Percentiles rank a stretch among this genome's conserved stretches.
Evolutionary conservation across 2,329 filamentous ascomycete species (phyloP).

Genomic region (Venturia nashicola): DNA sequence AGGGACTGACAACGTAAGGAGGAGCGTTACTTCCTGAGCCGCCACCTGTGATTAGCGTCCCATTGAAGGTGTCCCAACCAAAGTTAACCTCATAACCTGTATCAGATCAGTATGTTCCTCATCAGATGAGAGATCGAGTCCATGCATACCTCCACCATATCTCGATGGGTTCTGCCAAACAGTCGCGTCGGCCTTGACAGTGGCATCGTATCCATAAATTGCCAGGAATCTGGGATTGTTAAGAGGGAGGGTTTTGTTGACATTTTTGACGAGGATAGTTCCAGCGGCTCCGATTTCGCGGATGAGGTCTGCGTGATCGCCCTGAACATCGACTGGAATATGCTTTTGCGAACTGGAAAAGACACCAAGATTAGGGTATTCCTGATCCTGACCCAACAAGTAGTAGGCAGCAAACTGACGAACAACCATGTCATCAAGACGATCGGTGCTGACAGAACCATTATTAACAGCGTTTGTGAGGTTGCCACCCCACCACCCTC

Average conservation of each 20-base stretch:
- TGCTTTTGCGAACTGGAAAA: not conserved
- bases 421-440: conserved; percentile 22
- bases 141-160: not conserved
- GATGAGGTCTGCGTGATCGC: conserved; percentile 26
- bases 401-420: conserved; percentile 29
- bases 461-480: conserved; percentile 22
- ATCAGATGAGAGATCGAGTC: not conserved
- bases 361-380: conserved; percentile 18
- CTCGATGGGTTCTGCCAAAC: not conserved
- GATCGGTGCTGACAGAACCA: conserved; percentile 21
- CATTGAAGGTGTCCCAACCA: conserved; percentile 21
- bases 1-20: conserved; percentile 22
- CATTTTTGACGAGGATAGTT: conserved; percentile 48
- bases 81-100: conserved; percentile 8
- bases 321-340: conserved; percentile 18
- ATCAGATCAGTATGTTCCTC: not conserved
- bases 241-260: conserved; percentile 42
- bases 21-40: conserved; percentile 23
- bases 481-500: conserved; percentile 13
- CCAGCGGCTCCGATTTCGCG: conserved; percentile 39
- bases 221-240: conserved; percentile 38
- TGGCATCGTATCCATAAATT: conserved; percentile 45
- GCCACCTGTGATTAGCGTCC: conserved; percentile 23
- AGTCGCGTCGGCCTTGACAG: not conserved
- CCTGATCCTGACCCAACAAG: conserved; percentile 32